Base-by-base conservation (phyloP, 169 alveolate genomes). In the Theileria orientalis region DNA sequence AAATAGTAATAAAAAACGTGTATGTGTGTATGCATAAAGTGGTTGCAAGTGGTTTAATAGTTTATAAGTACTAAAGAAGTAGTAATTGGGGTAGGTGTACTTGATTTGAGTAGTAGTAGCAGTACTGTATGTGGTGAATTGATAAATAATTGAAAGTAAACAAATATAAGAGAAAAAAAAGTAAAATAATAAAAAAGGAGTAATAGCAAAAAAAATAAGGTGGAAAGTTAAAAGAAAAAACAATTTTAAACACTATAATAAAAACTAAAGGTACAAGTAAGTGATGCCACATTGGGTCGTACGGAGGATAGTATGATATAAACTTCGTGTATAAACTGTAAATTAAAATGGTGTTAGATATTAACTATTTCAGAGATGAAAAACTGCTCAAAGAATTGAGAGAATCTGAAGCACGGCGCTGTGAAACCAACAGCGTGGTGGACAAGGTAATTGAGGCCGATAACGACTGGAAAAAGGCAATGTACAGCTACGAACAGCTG, bases 401-500 rank as follows among this genome's bases (percentile, higher is more conserved):
- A 23, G 91, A 79, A 44, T 88, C 93, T 19, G 93, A 88, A 71
- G 69, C 47, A 51, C 70, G 88, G 16, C 42, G 93, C 57, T 83
- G 87, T 76, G 88, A 74, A 60, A 84, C 80, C 69, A 83, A 79
- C 51, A 75, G 69, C 35, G 82, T 46, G 59, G 91, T 88, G 54
- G 91, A 84, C 72, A 70, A 78, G 73, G 93, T 87, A 13, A 76
- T 91, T 23, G 94, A 82, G 27, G 91, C 90, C 1, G 94, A 91
- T 73, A 90, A 83, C 60, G 83, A 86, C 47, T 92, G 96, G 95
- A 86, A 92, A 57, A 85, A 91, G 82, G 83, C 87, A 47, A 83
- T 83, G 46, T 93, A 83, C 84, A 62, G 68, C 23, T 62, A 83
- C 69, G 94, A 90, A 60, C 94, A 93, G 82, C 76, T 87, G 47